Conservation (phyloP, 331 rosid species). For the Prunus yedoensis region DNA sequence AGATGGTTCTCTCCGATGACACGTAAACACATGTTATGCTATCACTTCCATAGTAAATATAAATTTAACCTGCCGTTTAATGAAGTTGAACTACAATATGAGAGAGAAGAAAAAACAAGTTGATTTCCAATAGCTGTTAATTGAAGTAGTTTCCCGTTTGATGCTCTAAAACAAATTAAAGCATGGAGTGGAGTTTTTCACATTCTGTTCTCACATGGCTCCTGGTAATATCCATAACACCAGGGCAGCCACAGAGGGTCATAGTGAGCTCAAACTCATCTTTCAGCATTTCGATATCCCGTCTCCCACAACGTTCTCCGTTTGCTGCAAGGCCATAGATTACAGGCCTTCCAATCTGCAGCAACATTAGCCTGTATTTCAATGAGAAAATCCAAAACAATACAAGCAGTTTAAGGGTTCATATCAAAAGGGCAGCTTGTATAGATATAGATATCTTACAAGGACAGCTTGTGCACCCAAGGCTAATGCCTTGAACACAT, state of each 20-base stretch:
- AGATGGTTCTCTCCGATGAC: too few species aligned
- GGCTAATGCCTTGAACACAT: constrained; percentile 67
- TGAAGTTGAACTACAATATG: too few species aligned
- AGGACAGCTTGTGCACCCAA: constrained; percentile 65
- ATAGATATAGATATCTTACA: constrained; percentile 30
- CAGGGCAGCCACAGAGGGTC: constrained; percentile 54
- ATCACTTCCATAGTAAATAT: too few species aligned
- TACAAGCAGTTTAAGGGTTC: background rate
- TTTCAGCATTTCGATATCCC: constrained; percentile 46
- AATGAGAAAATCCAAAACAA: background rate
- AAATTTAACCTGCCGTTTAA: too few species aligned
- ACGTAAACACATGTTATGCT: too few species aligned
- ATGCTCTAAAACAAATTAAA: too few species aligned
- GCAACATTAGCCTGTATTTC: background rate
- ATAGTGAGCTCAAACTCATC: constrained; percentile 54
- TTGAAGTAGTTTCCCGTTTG: constrained; percentile 11
- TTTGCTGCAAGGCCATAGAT: constrained; percentile 45
- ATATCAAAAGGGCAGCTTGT: background rate
- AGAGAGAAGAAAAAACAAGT: too few species aligned
- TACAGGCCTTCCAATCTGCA: constrained; percentile 60
- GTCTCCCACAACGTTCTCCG: constrained; percentile 46
- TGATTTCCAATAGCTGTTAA: too few species aligned
- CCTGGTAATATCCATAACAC: constrained; percentile 41
- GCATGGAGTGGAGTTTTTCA: constrained; percentile 30
- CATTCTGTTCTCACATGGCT: constrained; percentile 41